Percentiles rank a stretch among this genome's conserved stretches.
Evolutionary conservation across 2,329 filamentous ascomycete species (phyloP).

Genomic region (Botryotinia calthae): DNA sequence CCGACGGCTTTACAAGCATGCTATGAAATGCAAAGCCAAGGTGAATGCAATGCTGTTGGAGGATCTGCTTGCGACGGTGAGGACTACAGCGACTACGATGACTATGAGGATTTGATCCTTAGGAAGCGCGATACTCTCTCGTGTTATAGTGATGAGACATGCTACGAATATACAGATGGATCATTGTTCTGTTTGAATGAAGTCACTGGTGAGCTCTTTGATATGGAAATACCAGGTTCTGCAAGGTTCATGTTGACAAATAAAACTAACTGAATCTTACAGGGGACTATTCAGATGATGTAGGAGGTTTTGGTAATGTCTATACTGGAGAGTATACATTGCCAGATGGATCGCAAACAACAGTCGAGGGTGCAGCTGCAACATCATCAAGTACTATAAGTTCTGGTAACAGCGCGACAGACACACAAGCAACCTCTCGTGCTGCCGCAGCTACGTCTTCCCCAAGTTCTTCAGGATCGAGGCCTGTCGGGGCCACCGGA

Average conservation of each 20-base stretch:
- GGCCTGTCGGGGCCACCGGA: not conserved
- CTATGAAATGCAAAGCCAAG: not conserved
- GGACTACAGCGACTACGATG: not conserved
- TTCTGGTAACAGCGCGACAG: not conserved
- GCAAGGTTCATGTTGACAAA: not conserved
- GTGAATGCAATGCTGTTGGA: not conserved
- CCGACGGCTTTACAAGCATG: not conserved
- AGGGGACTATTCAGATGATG: not conserved
- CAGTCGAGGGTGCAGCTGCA: not conserved
- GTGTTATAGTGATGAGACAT: not conserved
- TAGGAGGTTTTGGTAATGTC: not conserved
- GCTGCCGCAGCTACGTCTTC: not conserved
- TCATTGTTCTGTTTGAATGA: not conserved
- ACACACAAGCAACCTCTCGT: not conserved
- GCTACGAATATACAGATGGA: not conserved
- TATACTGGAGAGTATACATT: not conserved
- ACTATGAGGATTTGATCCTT: not conserved
- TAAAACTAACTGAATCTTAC: not conserved
- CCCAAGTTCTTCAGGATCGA: not conserved
- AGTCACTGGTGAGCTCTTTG: not conserved
- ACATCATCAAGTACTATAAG: not conserved
- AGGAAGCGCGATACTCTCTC: not conserved
- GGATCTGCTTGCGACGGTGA: not conserved
- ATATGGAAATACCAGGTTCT: not conserved
- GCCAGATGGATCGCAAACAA: not conserved